Base-by-base conservation (phyloP, 2,329 filamentous ascomycete species). In the Bisporella sp. region DNA sequence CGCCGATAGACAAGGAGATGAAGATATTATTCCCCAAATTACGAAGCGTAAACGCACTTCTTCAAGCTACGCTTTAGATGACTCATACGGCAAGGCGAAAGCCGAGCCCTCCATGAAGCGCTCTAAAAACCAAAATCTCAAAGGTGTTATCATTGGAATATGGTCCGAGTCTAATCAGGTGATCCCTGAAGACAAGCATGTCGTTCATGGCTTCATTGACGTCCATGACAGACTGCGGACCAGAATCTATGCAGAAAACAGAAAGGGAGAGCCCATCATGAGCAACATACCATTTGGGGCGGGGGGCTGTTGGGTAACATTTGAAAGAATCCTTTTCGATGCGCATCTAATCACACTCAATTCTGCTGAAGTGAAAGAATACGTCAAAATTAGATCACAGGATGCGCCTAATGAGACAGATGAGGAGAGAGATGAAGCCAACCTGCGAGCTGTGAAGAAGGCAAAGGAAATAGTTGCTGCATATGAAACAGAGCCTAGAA, bases 281-380 rank as follows among this genome's bases (percentile, higher is more conserved):
- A 68, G 72, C 5, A 62, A 69, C 40, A 67, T 71, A 31, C 79
- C 79, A 1, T 73, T 77, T 2, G 80, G 79, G 0, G 77, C 79
- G 1, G 79, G 79, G 28, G 79, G 78, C 48, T 82, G 78, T 61
- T 84, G 79, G 80, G 78, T 83, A 29, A 82, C 79, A 0, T 83
- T 83, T 57, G 76, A 81, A 51, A 71, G 77, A 21, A 72, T 83
- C 31, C 73, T 81, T 28, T 83, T 84, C 58, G 74, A 77, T 2
- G 63, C 73, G 6, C 78, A 82, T 51, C 73, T 84, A 0, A 68
- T 77, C 11, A 73, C 73, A 2, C 66, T 82, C 4, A 74, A 78
- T 47, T 74, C 82, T 45, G 71, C 75, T 31, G 73, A 81, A 32
- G 65, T 84, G 32, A 84, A 84, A 58, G 80, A 84, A 59, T 84